These are phyloP conservation scores for Albifimbria verrucaria DNA, from an alignment of 2,329 filamentous ascomycete genomes.

Conservation along the genomic window DNA sequence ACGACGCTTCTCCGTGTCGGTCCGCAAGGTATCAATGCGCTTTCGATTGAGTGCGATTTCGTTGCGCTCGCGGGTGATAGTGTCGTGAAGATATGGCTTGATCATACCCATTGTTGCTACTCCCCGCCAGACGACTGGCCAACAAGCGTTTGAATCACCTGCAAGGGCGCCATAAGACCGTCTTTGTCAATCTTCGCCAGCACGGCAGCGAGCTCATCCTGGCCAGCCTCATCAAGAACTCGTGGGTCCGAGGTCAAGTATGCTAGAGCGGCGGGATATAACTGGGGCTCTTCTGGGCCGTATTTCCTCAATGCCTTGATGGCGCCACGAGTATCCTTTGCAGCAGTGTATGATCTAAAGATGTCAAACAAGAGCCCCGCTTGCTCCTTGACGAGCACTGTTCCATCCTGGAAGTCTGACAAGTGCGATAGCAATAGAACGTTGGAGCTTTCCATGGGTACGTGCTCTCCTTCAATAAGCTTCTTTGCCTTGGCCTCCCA, in stretches of 20 bases:
- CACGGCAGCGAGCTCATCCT: constrained; percentile 75
- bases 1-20: constrained; percentile 77
- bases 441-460: constrained; percentile 90
- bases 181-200: constrained; percentile 85
- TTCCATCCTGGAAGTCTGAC: constrained; percentile 85
- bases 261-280: constrained; percentile 87
- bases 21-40: constrained; percentile 77
- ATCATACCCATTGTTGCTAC: constrained; percentile 98
- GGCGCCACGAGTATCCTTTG: constrained; percentile 85
- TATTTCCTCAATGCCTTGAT: constrained; percentile 90
- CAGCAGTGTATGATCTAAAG: constrained; percentile 91
- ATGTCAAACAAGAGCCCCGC: constrained; percentile 91
- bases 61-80: constrained; percentile 81
- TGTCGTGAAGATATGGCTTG: constrained; percentile 85
- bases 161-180: constrained; percentile 88
- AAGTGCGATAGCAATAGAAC: constrained; percentile 90
- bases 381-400: constrained; percentile 88
- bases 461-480: constrained; percentile 76
- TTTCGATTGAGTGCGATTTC: constrained; percentile 80
- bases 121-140: constrained; percentile 45
- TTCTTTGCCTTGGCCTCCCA: constrained; percentile 92
- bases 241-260: constrained; percentile 86
- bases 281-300: constrained; percentile 81
- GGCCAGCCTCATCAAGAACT: constrained; percentile 79
- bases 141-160: constrained; percentile 91